Evolutionary conservation across 345 rosid genomes (phyloP), one percentile per base, ranked within the genome.

Genomic region (Citrus inodora): DNA sequence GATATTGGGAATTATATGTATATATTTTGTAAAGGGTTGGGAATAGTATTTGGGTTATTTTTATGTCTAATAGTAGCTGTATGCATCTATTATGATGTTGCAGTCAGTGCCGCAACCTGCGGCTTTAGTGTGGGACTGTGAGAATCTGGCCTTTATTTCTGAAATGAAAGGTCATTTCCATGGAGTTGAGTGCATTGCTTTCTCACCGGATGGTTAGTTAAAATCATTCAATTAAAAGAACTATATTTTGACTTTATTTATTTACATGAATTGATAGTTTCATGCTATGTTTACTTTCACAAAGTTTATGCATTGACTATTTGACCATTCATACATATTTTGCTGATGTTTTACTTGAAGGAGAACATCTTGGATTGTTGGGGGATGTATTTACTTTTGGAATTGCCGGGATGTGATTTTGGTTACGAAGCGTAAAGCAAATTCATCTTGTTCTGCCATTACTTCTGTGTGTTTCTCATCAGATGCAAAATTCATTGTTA

Each of bases 311-410:
- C 27, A n/a, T 80, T 76, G 1, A 58, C 53, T 63, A 37, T 56
- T 33, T n/a, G 38, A 60, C 30, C 64, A 37, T 56, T 33, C 17
- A 48, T 42, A 70, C 28, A 27, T 27, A 27, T 27, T 27, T 27
- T 27, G 28, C 28, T 27, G 28, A 27, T 27, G 28, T 27, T 27
- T 27, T 27, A 27, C 69, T n/a, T 75, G n/a, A 70, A 93, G 97
- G 98, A 61, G 92, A 89, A 73, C 89, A 90, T 86, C 75, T 90
- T 92, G 89, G 80, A 86, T 89, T 76, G 94, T 89, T 85, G 97
- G 98, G 73, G 97, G 92, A 53, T 94, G 90, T 75, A 89, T 92
- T 66, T 90, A 89, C 81, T 86, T 25, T 94, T 27, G 97, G 98
- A 93, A 92, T 61, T 89, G 92, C 97, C 85, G 86, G 77, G 89